These are phyloP conservation scores for Prunus dulcis DNA, from an alignment of 306 rosid genomes.

Conservation along the genomic window DNA sequence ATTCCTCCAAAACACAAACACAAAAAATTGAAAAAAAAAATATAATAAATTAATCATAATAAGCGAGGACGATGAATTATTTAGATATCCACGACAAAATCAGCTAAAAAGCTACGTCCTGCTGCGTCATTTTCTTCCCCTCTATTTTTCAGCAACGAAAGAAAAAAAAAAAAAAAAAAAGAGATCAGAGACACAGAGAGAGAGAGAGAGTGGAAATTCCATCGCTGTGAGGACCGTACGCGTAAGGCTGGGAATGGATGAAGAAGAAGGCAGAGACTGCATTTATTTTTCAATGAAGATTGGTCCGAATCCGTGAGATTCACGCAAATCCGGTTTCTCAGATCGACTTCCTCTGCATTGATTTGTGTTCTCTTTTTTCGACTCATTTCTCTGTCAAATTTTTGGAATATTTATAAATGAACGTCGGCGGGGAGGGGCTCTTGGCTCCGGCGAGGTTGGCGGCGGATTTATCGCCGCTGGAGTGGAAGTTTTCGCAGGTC, in stretches of 20 bases:
- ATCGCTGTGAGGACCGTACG: not conserved
- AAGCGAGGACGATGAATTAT: not conserved
- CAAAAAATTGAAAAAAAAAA: not conserved
- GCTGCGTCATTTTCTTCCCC: slow-evolving; percentile 32
- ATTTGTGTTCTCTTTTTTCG: slow-evolving; percentile 7
- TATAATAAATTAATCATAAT: not conserved
- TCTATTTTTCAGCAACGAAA: slow-evolving; percentile 16
- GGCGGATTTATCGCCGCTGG: slow-evolving; percentile 30
- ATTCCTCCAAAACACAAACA: not conserved
- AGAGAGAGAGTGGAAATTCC: slow-evolving; percentile 21
- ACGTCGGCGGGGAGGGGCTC: slow-evolving; percentile 32
- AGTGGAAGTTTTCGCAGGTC: slow-evolving; percentile 59
- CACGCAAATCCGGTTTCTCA: slow-evolving; percentile 22
- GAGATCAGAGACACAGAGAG: not conserved
- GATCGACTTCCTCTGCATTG: slow-evolving; percentile 45
- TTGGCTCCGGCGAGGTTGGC: slow-evolving; percentile 20
- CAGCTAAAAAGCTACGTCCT: slow-evolving; percentile 26
- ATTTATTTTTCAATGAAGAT: slow-evolving; percentile 23
- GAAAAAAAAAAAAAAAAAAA: not conserved
- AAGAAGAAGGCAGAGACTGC: slow-evolving; percentile 28
- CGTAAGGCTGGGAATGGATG: slow-evolving; percentile 21
- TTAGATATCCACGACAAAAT: slow-evolving; percentile 14
- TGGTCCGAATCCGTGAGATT: slow-evolving; percentile 18
- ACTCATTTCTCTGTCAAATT: not conserved
- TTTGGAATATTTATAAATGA: slow-evolving; percentile 14